A percentile compares a stretch with the other conserved stretches of the same genome.
Evolutionary conservation across 2,329 filamentous ascomycete species (phyloP).

Genomic region (Aspergillus sp.): DNA sequence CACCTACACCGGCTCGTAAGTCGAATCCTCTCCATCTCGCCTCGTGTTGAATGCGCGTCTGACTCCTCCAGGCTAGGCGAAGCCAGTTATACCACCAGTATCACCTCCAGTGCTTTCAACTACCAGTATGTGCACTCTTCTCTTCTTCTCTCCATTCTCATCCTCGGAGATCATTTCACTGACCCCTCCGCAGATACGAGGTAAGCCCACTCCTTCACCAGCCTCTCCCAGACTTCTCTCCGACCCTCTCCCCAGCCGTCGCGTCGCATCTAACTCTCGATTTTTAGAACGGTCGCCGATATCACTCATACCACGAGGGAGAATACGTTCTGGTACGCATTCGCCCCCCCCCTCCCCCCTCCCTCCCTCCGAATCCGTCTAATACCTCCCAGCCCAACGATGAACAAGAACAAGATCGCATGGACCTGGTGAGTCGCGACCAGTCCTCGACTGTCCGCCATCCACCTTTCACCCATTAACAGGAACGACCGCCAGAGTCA

Average conservation of each 20-base stretch:
- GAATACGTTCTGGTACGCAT: conserved; percentile 27
- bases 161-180: conserved; percentile 3
- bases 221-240: neutral
- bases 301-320: conserved; percentile 31
- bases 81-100: conserved; percentile 28
- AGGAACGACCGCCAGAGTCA: conserved; percentile 21
- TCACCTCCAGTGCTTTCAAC: conserved; percentile 29
- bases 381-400: conserved; percentile 26
- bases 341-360: neutral
- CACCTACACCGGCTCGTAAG: conserved; percentile 26
- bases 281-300: conserved; percentile 29
- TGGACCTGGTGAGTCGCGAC: conserved; percentile 27
- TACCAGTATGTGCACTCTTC: conserved; percentile 24
- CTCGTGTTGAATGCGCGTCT: neutral
- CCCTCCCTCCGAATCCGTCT: neutral
- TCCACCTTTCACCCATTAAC: neutral
- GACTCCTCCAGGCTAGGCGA: conserved; percentile 20
- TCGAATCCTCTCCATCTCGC: neutral
- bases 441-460: neutral
- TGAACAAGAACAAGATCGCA: conserved; percentile 33
- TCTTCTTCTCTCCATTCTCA: neutral
- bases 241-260: too few relatives aligned
- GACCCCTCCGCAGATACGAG: conserved; percentile 26
- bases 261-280: neutral
- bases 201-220: conserved; percentile 12